Evolutionary conservation across 495 filamentous ascomycete species (phyloP).

Genomic region (Penicillium soppii): DNA sequence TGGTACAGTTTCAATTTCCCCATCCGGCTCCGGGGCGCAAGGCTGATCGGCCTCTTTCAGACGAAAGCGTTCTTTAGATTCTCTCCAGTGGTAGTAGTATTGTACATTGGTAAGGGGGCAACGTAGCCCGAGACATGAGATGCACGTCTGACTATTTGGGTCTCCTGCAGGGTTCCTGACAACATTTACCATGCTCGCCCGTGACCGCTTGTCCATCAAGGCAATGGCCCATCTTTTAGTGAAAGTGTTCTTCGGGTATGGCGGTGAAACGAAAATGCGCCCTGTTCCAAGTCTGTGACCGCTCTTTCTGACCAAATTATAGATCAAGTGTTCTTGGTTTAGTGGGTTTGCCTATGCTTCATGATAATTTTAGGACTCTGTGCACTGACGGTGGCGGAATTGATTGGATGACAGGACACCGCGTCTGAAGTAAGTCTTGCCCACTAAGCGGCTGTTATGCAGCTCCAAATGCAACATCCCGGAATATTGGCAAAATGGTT

Average conservation of each 20-base stretch:
- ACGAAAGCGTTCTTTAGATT: conserved; percentile 93
- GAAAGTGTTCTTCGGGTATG: conserved; percentile 73
- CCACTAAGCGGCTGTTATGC: conserved; percentile 34
- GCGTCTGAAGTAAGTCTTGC: conserved; percentile 44
- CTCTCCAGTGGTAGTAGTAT: conserved; percentile 77
- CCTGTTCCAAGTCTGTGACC: conserved; percentile 27
- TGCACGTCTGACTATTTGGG: conserved; percentile 12
- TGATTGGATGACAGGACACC: conserved; percentile 52
- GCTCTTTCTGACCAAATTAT: conserved; percentile 36
- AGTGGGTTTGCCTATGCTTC: conserved; percentile 51
- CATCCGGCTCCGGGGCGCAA: conserved; percentile 18
- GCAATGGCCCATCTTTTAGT: conserved; percentile 86
- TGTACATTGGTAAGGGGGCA: conserved; percentile 62
- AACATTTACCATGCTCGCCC: conserved; percentile 84
- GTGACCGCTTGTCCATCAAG: conserved; percentile 68
- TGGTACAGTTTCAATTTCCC: conserved; percentile 50
- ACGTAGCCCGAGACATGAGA: conserved; percentile 6
- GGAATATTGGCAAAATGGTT: conserved; percentile 40
- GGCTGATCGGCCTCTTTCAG: conserved; percentile 36
- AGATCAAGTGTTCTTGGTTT: conserved; percentile 79
- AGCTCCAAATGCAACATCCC: conserved; percentile 29
- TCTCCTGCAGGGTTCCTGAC: conserved; percentile 76
- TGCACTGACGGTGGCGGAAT: conserved; percentile 45
- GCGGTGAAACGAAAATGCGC: conserved; percentile 34
- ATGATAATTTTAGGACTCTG: conserved; percentile 8